These are phyloP conservation scores for Xylaria cubensis DNA, from an alignment of 495 filamentous ascomycete genomes.

Conservation along the genomic window DNA sequence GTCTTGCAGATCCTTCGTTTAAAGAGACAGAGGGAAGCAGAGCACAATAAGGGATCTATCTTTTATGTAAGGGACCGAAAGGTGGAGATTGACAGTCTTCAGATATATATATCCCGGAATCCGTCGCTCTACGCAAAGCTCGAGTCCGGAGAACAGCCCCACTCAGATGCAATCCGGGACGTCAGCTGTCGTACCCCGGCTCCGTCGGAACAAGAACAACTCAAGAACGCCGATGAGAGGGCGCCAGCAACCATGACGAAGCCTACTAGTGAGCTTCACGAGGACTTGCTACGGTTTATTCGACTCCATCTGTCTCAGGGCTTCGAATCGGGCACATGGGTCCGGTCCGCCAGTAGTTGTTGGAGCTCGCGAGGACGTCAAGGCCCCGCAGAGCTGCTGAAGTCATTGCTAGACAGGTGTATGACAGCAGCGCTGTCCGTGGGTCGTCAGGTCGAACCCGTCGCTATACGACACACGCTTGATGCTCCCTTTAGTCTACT, in stretches of 20 bases:
- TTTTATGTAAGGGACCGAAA: slow-evolving; percentile 40
- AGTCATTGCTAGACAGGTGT: slow-evolving; percentile 38
- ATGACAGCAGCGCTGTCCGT: slow-evolving; percentile 40
- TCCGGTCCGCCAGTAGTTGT: slow-evolving; percentile 34
- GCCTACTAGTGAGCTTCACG: slow-evolving; percentile 22
- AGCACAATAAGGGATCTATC: slow-evolving; percentile 31
- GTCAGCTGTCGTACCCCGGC: slow-evolving; percentile 40
- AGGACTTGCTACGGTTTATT: slow-evolving; percentile 34
- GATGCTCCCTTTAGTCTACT: slow-evolving; percentile 39
- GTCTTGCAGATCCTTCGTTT: slow-evolving; percentile 43
- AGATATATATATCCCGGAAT: slow-evolving; percentile 43
- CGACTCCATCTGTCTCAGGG: slow-evolving; percentile 31
- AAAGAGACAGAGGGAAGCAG: slow-evolving; percentile 37
- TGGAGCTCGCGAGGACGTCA: slow-evolving; percentile 36
- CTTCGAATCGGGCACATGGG: slow-evolving; percentile 36
- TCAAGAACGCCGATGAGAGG: not conserved
- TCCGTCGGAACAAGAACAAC: slow-evolving; percentile 14
- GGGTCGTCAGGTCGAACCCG: slow-evolving; percentile 38
- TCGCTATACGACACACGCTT: slow-evolving; percentile 31
- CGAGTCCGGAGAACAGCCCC: slow-evolving; percentile 35
- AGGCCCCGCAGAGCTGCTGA: slow-evolving; percentile 38
- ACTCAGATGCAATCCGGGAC: slow-evolving; percentile 39
- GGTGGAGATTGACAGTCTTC: slow-evolving; percentile 38
- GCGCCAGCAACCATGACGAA: not conserved
- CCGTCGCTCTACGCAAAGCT: slow-evolving; percentile 41